These are phyloP conservation scores for Agastache rugosa DNA, from an alignment of 257 asterid species.

Conservation along the genomic window DNA sequence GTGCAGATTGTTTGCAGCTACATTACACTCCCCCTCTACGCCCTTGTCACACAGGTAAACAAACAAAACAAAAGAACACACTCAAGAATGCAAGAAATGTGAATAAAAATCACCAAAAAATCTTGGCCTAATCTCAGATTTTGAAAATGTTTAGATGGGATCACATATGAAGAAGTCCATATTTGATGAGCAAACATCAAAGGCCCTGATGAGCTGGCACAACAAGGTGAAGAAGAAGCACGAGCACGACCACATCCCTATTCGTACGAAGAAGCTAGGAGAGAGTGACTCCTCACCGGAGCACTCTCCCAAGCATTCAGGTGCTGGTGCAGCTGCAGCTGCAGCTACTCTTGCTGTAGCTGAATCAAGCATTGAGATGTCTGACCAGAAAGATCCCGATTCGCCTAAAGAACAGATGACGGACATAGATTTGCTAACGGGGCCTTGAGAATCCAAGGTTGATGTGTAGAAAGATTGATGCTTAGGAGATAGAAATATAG, in stretches of 20 bases:
- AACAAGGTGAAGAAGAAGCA: conserved; percentile 64
- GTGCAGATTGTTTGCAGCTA: conserved; percentile 89
- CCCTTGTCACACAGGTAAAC: conserved; percentile 91
- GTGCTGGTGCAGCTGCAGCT: not conserved
- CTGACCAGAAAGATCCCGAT: not conserved
- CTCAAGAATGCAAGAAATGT: not conserved
- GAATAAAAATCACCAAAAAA: not conserved
- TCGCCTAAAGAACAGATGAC: conserved; percentile 37
- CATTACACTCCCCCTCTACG: conserved; percentile 93
- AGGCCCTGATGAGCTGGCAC: conserved; percentile 90
- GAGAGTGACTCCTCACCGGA: conserved; percentile 52
- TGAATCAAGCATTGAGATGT: conserved; percentile 37
- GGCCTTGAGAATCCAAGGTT: conserved; percentile 30
- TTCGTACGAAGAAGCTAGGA: conserved; percentile 45
- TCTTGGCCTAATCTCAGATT: not conserved
- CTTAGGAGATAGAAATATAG: not conserved
- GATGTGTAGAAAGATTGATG: conserved; percentile 9
- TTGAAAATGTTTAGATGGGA: conserved; percentile 68
- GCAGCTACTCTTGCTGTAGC: not conserved
- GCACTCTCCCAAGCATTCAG: not conserved
- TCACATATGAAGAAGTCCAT: conserved; percentile 87
- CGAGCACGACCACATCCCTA: conserved; percentile 16
- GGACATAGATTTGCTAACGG: conserved; percentile 49
- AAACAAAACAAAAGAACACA: conserved; percentile 3
- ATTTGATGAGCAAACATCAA: conserved; percentile 90